phyloP scores from a whole-genome alignment of 1,284 basidiomycete species.

The Pisolithus thermaeus region DNA sequence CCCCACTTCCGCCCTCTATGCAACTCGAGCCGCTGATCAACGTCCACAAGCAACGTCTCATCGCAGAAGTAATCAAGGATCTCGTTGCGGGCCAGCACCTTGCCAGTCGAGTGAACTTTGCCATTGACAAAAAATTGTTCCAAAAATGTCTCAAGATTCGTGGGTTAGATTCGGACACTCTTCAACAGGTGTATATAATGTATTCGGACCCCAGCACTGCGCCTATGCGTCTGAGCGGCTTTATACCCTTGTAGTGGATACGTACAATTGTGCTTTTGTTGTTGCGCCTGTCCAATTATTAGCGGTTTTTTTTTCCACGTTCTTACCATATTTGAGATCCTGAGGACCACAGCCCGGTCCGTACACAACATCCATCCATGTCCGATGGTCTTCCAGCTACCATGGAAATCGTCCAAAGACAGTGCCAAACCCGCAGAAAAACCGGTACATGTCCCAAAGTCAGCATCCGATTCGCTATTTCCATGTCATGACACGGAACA shows the following conservation, averaged over 20 bases:
- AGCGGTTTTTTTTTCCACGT: background rate
- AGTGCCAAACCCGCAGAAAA: background rate
- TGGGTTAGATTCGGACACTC: slow-evolving; percentile 49
- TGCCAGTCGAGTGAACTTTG: slow-evolving; percentile 63
- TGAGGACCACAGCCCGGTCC: no score
- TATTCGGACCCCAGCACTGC: slow-evolving; percentile 23
- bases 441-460: background rate
- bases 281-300: background rate
- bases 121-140: slow-evolving; percentile 68
- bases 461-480: background rate
- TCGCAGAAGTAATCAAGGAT: slow-evolving; percentile 71
- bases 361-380: background rate
- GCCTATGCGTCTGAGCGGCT: slow-evolving; percentile 12
- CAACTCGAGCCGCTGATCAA: slow-evolving; percentile 83
- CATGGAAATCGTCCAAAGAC: slow-evolving; percentile 1
- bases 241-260: slow-evolving; percentile 12
- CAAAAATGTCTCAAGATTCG: slow-evolving; percentile 69
- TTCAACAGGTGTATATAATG: slow-evolving; percentile 42
- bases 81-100: slow-evolving; percentile 78
- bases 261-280: background rate
- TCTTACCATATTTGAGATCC: background rate
- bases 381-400: background rate
- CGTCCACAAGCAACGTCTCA: slow-evolving; percentile 79
- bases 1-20: slow-evolving; percentile 65
- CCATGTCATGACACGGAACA: background rate